Evolutionary conservation across 2,329 filamentous ascomycete species (phyloP), one percentile per base, ranked within the genome.

Genomic region (Uncinocarpus reesii): DNA sequence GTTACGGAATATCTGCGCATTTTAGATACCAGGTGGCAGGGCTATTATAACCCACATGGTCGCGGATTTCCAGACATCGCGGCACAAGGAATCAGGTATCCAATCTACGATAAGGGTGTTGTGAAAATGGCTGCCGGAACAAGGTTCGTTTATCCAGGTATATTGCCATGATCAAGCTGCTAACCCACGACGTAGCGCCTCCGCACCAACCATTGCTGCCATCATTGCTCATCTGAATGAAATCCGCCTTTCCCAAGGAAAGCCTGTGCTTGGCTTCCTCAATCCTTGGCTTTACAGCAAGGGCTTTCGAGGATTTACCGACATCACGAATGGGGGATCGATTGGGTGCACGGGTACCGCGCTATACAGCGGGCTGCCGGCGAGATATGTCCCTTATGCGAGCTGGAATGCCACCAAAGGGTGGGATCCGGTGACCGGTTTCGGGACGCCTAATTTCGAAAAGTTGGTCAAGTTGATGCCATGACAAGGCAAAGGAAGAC

Each of bases 151-250:
- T 5, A 36, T 5, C 29, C 10, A 29, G 7, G 26, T 29, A 29
- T 11, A 11, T 7, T 7, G 11, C 26, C 26, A 29, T 11, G 11
- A 29, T 29, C 26, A 29, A 11, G 11, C 34, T 11, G 6, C 34
- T 46, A 24, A 37, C 31, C 18, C 6, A 18, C 4, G 4, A 11
- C 20, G 11, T 13, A 69, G 65, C 57, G 80, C 81, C 0, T 74
- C 81, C 1, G 67, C 78, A 0, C 83, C 83, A 0, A 68, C 79
- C 0, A 75, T 82, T 42, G 80, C 81, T 0, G 74, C 73, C 13
- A 73, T 86, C 52, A 66, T 86, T 41, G 71, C 76, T 1, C 70
- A 83, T 29, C 62, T 86, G 42, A 86, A 86, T 58, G 77, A 80
- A 51, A 74, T 76, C 18, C 70, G 80, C 28, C 63, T 83, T 42